phyloP scores from a whole-genome alignment of 2,329 filamentous ascomycete genomes.

The Ophiostoma himal-ulmi region DNA sequence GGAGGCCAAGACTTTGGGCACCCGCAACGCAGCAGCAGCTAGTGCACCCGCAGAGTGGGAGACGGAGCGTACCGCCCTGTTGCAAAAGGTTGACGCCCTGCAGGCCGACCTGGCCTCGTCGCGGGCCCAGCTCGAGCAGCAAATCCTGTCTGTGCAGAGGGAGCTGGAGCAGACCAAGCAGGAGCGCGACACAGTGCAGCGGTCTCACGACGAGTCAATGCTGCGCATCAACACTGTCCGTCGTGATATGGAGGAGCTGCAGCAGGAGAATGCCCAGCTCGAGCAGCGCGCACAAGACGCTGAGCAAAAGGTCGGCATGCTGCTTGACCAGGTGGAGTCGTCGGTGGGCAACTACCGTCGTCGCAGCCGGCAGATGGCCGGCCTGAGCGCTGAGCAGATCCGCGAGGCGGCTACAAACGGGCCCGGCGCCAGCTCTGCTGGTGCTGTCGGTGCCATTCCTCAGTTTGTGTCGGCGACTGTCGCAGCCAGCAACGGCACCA shows the following conservation, averaged over 20 bases:
- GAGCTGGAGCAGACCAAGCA: slow-evolving; percentile 60
- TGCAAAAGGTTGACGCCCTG: slow-evolving; percentile 61
- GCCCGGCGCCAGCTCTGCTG: neutral
- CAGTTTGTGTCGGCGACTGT: slow-evolving; percentile 3
- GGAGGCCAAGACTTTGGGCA: slow-evolving; percentile 43
- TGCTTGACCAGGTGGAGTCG: slow-evolving; percentile 89
- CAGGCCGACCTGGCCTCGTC: slow-evolving; percentile 64
- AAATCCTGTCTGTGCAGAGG: slow-evolving; percentile 62
- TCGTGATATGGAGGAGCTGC: slow-evolving; percentile 71
- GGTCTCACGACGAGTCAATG: slow-evolving; percentile 48
- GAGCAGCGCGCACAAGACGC: slow-evolving; percentile 83
- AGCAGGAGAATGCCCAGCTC: slow-evolving; percentile 72
- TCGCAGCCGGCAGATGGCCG: slow-evolving; percentile 55
- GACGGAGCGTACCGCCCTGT: slow-evolving; percentile 61
- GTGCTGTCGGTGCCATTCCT: neutral
- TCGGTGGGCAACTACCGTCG: slow-evolving; percentile 94
- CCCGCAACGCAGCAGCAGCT: slow-evolving; percentile 34
- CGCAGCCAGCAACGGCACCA: slow-evolving; percentile 30
- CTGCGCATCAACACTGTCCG: slow-evolving; percentile 55
- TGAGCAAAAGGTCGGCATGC: slow-evolving; percentile 84
- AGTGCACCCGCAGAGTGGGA: slow-evolving; percentile 59
- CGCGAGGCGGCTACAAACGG: slow-evolving; percentile 32
- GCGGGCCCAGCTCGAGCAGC: slow-evolving; percentile 61
- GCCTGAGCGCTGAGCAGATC: slow-evolving; percentile 46
- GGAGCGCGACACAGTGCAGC: slow-evolving; percentile 63